Conservation (phyloP, 495 filamentous ascomycete species). For the Trichoderma erinaceum region DNA sequence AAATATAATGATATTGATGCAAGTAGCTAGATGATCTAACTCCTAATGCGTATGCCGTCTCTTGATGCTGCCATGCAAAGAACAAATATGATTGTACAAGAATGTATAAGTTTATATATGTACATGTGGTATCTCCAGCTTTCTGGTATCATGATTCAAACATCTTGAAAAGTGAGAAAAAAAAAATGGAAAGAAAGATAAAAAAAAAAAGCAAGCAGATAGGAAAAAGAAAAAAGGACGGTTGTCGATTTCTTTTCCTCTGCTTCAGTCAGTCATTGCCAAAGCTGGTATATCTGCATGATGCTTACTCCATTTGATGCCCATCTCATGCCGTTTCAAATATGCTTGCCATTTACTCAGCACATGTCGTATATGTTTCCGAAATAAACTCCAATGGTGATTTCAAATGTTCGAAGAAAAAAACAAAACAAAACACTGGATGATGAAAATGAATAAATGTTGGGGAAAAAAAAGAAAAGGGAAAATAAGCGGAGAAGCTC, state of each 20-base stretch:
- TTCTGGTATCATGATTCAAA: background rate
- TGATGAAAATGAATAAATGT: background rate
- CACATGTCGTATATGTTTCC: background rate
- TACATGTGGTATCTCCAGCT: background rate
- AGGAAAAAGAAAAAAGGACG: background rate
- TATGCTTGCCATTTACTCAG: background rate
- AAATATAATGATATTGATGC: slow-evolving; percentile 14
- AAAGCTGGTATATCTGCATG: background rate
- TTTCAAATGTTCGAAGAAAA: background rate
- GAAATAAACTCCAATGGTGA: slow-evolving; percentile 2
- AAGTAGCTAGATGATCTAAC: background rate
- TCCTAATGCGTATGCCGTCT: slow-evolving; percentile 9
- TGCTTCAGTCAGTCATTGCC: slow-evolving; percentile 5
- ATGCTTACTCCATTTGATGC: background rate
- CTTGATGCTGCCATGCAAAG: background rate
- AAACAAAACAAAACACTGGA: background rate
- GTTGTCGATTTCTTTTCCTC: background rate
- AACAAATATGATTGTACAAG: background rate
- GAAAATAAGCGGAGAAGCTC: background rate
- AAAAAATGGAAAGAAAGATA: background rate
- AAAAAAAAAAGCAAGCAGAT: background rate
- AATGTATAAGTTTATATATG: background rate
- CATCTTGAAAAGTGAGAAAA: background rate
- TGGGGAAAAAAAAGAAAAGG: background rate
- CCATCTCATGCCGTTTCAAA: background rate